These are phyloP conservation scores for Xylaria bambusicola DNA, from an alignment of 495 filamentous ascomycete species.

Conservation along the genomic window DNA sequence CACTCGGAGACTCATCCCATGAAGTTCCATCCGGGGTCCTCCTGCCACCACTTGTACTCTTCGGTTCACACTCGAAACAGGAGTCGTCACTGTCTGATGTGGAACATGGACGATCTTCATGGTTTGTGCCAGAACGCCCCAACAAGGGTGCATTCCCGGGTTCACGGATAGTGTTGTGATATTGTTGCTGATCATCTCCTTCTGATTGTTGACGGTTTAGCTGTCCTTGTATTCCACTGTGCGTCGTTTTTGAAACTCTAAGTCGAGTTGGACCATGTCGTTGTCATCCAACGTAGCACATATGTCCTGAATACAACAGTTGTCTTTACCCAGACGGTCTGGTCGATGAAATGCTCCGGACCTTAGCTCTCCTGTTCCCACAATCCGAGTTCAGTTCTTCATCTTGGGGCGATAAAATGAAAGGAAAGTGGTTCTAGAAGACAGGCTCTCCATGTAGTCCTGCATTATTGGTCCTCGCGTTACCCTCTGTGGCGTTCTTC, in stretches of 20 bases:
- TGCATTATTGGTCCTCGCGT: conserved; percentile 8
- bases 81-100: conserved; percentile 9
- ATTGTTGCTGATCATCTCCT: conserved; percentile 49
- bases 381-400: conserved; percentile 29
- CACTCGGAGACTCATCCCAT: no score
- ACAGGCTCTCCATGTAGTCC: background rate
- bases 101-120: conserved; percentile 3
- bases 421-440: conserved; percentile 17
- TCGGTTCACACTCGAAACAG: no score
- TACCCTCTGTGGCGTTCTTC: conserved; percentile 2
- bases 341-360: conserved; percentile 47
- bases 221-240: conserved; percentile 49
- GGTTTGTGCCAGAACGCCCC: conserved; percentile 19
- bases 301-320: background rate
- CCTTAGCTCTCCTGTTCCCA: conserved; percentile 48
- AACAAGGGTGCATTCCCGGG: background rate
- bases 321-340: conserved; percentile 35
- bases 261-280: background rate
- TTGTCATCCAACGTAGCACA: background rate
- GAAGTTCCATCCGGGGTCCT: no score
- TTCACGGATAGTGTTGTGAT: conserved; percentile 54
- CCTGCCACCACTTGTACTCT: no score
- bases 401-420: conserved; percentile 27
- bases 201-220: conserved; percentile 42
- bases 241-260: conserved; percentile 40